Evolutionary conservation across 768 basidiomycete species (phyloP).

Genomic region (Xerocomus potaroensis): DNA sequence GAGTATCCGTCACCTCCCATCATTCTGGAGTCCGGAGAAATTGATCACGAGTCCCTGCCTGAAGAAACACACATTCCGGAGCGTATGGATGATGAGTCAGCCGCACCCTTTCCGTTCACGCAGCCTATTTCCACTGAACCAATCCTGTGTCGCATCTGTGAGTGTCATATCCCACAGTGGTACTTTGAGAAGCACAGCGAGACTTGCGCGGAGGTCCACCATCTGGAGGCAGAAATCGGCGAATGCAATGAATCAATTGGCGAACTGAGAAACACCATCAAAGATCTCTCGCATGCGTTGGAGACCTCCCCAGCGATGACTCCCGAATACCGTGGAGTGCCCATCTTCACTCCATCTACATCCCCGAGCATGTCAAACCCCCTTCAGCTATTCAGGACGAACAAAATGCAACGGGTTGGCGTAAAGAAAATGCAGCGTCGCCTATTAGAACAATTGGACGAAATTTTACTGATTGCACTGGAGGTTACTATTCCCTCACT

Average conservation of each 20-base stretch:
- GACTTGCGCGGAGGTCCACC: slow-evolving; percentile 94
- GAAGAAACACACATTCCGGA: slow-evolving; percentile 38
- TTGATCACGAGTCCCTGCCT: slow-evolving; percentile 34
- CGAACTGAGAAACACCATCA: slow-evolving; percentile 84
- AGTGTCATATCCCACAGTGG: slow-evolving; percentile 95
- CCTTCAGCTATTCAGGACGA: slow-evolving; percentile 69
- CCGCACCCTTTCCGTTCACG: slow-evolving; percentile 70
- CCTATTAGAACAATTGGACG: slow-evolving; percentile 81
- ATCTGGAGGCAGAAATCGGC: slow-evolving; percentile 89
- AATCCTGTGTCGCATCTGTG: slow-evolving; percentile 96
- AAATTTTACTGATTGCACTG: slow-evolving; percentile 72
- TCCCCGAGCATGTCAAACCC: slow-evolving; percentile 72
- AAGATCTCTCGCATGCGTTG: slow-evolving; percentile 67
- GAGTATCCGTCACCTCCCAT: slow-evolving; percentile 64
- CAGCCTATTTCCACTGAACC: slow-evolving; percentile 76
- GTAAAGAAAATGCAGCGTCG: slow-evolving; percentile 80
- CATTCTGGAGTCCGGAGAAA: slow-evolving; percentile 45
- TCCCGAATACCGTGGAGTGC: slow-evolving; percentile 85
- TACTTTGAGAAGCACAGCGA: slow-evolving; percentile 99
- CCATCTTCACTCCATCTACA: slow-evolving; percentile 70
- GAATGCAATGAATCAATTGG: slow-evolving; percentile 91
- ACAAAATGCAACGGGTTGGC: slow-evolving; percentile 73
- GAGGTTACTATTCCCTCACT: slow-evolving; percentile 85
- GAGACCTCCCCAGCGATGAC: slow-evolving; percentile 61
- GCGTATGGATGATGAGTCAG: slow-evolving; percentile 39